Evolutionary conservation across 257 asterid genomes (phyloP).

Genomic region (Capsicum chinense): DNA sequence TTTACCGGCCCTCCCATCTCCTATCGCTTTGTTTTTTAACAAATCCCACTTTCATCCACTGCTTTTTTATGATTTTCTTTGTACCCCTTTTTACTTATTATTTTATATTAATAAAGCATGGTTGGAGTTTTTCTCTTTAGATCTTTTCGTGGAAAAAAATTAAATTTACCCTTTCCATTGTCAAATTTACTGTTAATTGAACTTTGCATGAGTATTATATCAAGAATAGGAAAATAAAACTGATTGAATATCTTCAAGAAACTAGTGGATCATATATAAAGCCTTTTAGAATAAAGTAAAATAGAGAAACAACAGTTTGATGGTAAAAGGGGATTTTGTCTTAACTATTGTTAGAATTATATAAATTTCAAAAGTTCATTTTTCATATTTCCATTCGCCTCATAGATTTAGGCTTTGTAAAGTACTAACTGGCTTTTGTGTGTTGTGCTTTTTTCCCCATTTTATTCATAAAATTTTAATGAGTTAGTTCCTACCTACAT

Average conservation of each 20-base stretch:
- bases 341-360: background rate
- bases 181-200: background rate
- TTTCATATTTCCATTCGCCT: background rate
- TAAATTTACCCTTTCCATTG: background rate
- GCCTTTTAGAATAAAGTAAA: background rate
- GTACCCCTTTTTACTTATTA: background rate
- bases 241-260: background rate
- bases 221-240: background rate
- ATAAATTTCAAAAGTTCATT: background rate
- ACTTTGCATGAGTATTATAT: background rate
- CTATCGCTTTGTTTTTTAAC: background rate
- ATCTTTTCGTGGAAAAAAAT: background rate
- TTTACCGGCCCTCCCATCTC: too few species aligned
- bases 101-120: background rate
- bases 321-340: background rate
- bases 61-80: background rate
- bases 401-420: background rate
- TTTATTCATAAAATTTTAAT: background rate
- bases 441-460: background rate
- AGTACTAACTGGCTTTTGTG: background rate
- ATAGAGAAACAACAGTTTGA: background rate
- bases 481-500: background rate
- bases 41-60: background rate
- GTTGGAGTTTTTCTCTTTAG: background rate
- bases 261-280: background rate